Evolutionary conservation across 2,329 filamentous ascomycete genomes (phyloP).

Genomic region (Thelonectria discophora): DNA sequence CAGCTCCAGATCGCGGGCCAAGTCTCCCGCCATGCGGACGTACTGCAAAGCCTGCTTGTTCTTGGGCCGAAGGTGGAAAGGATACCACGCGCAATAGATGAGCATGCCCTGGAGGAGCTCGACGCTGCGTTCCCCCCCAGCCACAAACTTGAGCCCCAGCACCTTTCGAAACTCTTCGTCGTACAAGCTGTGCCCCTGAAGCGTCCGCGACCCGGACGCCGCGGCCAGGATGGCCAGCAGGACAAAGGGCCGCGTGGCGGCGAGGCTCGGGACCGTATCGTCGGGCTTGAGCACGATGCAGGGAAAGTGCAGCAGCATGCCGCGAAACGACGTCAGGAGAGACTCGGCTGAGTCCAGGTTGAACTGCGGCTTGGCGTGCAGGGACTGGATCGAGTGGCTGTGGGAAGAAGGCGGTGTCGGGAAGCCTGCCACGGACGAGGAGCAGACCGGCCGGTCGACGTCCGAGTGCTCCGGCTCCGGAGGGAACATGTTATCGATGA

Average conservation of each 20-base stretch:
- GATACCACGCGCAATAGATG: constrained; percentile 67
- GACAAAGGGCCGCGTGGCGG: constrained; percentile 60
- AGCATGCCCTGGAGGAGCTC: constrained; percentile 66
- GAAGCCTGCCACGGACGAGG: constrained; percentile 34
- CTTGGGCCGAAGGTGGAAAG: constrained; percentile 62
- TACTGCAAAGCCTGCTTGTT: constrained; percentile 61
- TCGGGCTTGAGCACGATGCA: constrained; percentile 53
- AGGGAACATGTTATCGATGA: constrained; percentile 53
- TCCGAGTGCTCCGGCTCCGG: constrained; percentile 38
- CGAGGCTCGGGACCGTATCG: constrained; percentile 54
- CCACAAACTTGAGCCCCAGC: constrained; percentile 64
- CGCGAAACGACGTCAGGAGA: constrained; percentile 54
- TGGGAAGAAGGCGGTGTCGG: constrained; percentile 44
- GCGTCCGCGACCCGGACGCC: constrained; percentile 56
- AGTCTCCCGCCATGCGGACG: constrained; percentile 60
- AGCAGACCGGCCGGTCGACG: constrained; percentile 25
- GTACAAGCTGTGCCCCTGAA: constrained; percentile 62
- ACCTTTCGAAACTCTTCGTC: constrained; percentile 67
- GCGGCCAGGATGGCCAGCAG: constrained; percentile 63
- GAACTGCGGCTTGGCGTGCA: constrained; percentile 61
- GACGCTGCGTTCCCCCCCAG: constrained; percentile 64
- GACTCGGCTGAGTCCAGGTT: constrained; percentile 62
- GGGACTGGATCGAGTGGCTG: constrained; percentile 48
- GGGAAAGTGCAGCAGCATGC: constrained; percentile 56
- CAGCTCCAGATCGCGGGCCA: constrained; percentile 60